Percentiles rank a stretch among this genome's conserved stretches.
These are phyloP conservation scores for Cladosporium sp. DNA, from an alignment of 2,329 filamentous ascomycete species.

Conservation along the genomic window DNA sequence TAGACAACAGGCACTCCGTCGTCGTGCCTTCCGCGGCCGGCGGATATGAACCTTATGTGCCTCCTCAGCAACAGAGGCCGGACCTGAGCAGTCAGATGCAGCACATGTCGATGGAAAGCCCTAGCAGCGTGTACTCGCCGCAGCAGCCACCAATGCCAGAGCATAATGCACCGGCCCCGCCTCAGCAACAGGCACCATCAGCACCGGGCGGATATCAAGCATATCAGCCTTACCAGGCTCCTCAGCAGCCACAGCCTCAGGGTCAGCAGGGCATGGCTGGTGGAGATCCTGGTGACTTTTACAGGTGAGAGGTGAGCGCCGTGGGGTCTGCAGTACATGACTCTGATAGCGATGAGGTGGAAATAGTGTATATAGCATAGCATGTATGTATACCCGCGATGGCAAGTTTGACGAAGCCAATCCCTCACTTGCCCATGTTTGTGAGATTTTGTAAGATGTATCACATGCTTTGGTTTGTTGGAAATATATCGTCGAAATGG, in stretches of 20 bases:
- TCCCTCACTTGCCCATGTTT: no score
- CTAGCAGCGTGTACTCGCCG: slow-evolving; percentile 22
- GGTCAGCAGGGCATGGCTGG: slow-evolving; percentile 17
- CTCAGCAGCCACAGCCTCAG: slow-evolving; percentile 18
- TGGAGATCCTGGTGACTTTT: slow-evolving; percentile 34
- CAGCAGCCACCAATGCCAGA: slow-evolving; percentile 1
- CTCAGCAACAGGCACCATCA: slow-evolving; percentile 1
- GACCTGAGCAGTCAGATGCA: slow-evolving; percentile 25
- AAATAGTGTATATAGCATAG: slow-evolving; percentile 1
- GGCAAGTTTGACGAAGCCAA: not conserved
- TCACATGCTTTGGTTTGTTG: no score
- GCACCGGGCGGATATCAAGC: slow-evolving; percentile 24
- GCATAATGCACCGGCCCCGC: not conserved
- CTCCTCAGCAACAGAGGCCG: slow-evolving; percentile 14
- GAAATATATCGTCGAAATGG: not conserved
- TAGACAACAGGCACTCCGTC: slow-evolving; percentile 39
- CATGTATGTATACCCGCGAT: slow-evolving; percentile 9
- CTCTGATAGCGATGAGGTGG: not conserved
- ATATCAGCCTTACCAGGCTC: slow-evolving; percentile 27
- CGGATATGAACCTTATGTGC: slow-evolving; percentile 21
- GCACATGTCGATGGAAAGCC: slow-evolving; percentile 26
- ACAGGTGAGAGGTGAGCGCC: slow-evolving; percentile 20
- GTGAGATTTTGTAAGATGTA: not conserved
- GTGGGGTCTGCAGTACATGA: no score
- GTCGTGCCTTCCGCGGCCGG: not conserved